These are phyloP conservation scores for Lepidium sativum DNA, from an alignment of 345 rosid species.

Conservation along the genomic window DNA sequence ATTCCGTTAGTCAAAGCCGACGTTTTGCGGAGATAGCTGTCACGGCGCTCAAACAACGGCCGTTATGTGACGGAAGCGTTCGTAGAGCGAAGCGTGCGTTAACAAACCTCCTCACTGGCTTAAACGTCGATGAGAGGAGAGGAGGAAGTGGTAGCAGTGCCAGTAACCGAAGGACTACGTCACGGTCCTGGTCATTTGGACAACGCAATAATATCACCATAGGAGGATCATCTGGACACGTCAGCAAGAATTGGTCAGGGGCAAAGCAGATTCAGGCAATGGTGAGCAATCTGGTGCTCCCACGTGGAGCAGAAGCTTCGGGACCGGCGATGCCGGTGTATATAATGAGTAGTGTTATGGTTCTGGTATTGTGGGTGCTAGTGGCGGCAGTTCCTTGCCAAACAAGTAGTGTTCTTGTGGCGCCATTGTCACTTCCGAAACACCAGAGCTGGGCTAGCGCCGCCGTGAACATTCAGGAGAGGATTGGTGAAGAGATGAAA, in stretches of 20 bases:
- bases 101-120: conserved; percentile 28
- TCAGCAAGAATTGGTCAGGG: conserved; percentile 81
- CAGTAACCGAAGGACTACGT: conserved; percentile 35
- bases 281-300: conserved; percentile 46
- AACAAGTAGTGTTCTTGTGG: conserved; percentile 54
- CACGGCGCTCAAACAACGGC: conserved; percentile 53
- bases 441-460: conserved; percentile 70
- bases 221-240: conserved; percentile 43
- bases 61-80: conserved; percentile 72
- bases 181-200: conserved; percentile 81
- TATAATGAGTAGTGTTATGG: conserved; percentile 52
- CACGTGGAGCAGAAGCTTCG: conserved; percentile 56
- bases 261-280: conserved; percentile 85
- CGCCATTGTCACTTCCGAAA: conserved; percentile 63
- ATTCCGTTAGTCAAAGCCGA: conserved; percentile 52
- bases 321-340: conserved; percentile 55
- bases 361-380: conserved; percentile 65
- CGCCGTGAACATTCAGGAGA: conserved; percentile 56
- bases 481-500: conserved; percentile 85
- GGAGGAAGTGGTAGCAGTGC: conserved; percentile 22
- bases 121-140: conserved; percentile 44
- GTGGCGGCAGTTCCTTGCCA: conserved; percentile 86
- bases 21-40: conserved; percentile 65
- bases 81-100: conserved; percentile 75
- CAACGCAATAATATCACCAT: conserved; percentile 23